phyloP scores from a whole-genome alignment of 768 basidiomycete genomes.

The Chlorophyllum brunneum region DNA sequence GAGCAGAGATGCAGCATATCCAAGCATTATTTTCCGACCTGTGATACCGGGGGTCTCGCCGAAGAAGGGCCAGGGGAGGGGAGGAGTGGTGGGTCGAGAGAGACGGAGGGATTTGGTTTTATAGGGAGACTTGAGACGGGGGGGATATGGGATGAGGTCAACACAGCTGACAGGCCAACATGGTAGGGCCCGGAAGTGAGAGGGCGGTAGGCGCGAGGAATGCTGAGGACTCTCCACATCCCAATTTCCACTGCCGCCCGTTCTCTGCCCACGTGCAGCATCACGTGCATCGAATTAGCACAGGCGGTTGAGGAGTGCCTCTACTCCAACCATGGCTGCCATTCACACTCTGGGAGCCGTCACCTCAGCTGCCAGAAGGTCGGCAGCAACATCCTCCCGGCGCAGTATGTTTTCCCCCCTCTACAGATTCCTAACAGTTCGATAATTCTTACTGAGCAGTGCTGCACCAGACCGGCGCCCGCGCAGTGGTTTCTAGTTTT shows the following conservation, averaged over 20 bases:
- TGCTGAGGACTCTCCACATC: background rate
- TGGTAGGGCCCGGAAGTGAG: slow-evolving; percentile 1
- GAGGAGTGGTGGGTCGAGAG: background rate
- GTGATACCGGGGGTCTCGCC: background rate
- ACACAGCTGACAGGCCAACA: slow-evolving; percentile 2
- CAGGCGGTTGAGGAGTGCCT: background rate
- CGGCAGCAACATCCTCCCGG: background rate
- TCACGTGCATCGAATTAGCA: background rate
- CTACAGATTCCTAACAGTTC: background rate
- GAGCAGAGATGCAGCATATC: slow-evolving; percentile 24
- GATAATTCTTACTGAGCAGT: slow-evolving; percentile 6
- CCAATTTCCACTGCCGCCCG: background rate
- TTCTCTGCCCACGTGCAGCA: background rate
- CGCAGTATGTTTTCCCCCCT: slow-evolving; percentile 14
- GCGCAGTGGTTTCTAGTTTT: slow-evolving; percentile 15
- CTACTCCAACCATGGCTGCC: slow-evolving; percentile 18
- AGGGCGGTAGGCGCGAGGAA: slow-evolving; percentile 5
- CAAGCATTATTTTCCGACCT: slow-evolving; percentile 12
- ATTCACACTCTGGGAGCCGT: slow-evolving; percentile 1
- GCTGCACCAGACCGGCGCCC: slow-evolving; percentile 15
- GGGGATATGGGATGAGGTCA: slow-evolving; percentile 16
- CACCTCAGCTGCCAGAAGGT: background rate
- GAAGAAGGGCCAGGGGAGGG: background rate
- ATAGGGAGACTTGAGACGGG: slow-evolving; percentile 8
- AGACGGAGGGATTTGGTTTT: background rate